Percentiles rank a stretch among this genome's conserved stretches.
These are phyloP conservation scores for Paragyromitra xinjiangensis DNA, from an alignment of 495 filamentous ascomycete genomes.

Conservation along the genomic window DNA sequence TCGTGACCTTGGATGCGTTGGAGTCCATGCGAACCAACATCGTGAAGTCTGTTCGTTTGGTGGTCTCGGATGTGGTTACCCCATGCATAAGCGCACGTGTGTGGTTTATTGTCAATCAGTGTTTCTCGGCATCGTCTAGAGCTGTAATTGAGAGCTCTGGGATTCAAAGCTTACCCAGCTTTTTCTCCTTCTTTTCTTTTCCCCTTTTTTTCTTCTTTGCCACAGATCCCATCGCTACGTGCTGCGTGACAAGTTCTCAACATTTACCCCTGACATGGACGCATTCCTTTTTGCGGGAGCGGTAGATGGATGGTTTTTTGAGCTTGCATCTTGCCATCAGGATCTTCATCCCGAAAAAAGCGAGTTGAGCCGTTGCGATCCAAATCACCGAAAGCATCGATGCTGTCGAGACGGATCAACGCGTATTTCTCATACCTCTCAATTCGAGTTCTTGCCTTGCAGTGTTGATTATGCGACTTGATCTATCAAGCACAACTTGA, in stretches of 20 bases:
- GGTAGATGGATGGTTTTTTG: conserved; percentile 17
- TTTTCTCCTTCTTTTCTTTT: neutral
- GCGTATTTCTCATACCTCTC: conserved; percentile 14
- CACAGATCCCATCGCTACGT: conserved; percentile 10
- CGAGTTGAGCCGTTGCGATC: conserved; percentile 17
- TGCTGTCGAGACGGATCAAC: neutral
- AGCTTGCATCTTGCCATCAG: conserved; percentile 6
- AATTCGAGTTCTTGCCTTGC: too few species aligned
- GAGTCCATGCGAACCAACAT: conserved; percentile 15
- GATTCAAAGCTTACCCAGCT: neutral
- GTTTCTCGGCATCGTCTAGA: neutral
- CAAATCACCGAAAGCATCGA: neutral
- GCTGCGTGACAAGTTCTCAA: conserved; percentile 21
- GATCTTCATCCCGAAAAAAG: conserved; percentile 26
- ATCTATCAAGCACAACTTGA: neutral
- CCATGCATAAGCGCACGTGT: conserved; percentile 29
- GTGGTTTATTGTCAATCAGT: conserved; percentile 22
- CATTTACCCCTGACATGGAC: conserved; percentile 24
- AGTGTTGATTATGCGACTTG: neutral
- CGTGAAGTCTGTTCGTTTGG: neutral
- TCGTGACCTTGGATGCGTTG: conserved; percentile 31
- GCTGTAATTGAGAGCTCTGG: neutral
- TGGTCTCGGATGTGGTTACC: conserved; percentile 29
- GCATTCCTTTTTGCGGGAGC: conserved; percentile 47
- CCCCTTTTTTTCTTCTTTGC: neutral